Evolutionary conservation across 345 rosid genomes (phyloP).

Genomic region (Ceriops zippeliana): DNA sequence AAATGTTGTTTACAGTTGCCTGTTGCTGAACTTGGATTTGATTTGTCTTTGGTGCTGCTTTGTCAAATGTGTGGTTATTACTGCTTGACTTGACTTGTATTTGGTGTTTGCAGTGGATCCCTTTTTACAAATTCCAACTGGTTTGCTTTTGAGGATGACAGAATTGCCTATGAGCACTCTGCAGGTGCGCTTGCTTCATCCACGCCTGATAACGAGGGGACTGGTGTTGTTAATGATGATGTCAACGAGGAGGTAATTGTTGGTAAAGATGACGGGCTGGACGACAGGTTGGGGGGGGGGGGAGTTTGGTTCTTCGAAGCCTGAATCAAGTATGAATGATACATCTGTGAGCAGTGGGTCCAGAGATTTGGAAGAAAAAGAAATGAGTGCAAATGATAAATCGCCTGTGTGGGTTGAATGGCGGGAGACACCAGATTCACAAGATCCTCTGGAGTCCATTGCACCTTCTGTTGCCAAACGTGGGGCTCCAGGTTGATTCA

Average conservation of each 20-base stretch:
- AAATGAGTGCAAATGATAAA: slow-evolving; percentile 38
- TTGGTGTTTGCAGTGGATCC: slow-evolving; percentile 53
- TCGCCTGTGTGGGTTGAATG: slow-evolving; percentile 77
- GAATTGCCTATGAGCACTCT: slow-evolving; percentile 49
- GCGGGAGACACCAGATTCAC: slow-evolving; percentile 62
- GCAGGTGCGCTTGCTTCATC: slow-evolving; percentile 55
- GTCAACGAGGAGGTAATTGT: slow-evolving; percentile 37
- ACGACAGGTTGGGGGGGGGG: slow-evolving; percentile 32
- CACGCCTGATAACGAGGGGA: slow-evolving; percentile 49
- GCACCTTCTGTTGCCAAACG: slow-evolving; percentile 40
- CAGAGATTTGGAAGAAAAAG: slow-evolving; percentile 41
- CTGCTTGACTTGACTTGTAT: not conserved
- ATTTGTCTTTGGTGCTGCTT: no score
- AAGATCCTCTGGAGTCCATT: slow-evolving; percentile 35
- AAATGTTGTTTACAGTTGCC: no score
- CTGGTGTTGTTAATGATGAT: slow-evolving; percentile 27
- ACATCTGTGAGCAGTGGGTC: slow-evolving; percentile 28
- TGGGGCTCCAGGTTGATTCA: slow-evolving; percentile 36
- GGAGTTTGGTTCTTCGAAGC: slow-evolving; percentile 34
- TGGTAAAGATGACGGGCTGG: slow-evolving; percentile 47
- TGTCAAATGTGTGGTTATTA: not conserved
- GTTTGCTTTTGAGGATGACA: slow-evolving; percentile 84
- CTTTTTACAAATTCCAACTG: slow-evolving; percentile 86
- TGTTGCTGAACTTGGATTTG: no score
- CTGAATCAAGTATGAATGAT: slow-evolving; percentile 41